Conservation (phyloP, 441 rosid genomes). For the Gossypium laxum region DNA sequence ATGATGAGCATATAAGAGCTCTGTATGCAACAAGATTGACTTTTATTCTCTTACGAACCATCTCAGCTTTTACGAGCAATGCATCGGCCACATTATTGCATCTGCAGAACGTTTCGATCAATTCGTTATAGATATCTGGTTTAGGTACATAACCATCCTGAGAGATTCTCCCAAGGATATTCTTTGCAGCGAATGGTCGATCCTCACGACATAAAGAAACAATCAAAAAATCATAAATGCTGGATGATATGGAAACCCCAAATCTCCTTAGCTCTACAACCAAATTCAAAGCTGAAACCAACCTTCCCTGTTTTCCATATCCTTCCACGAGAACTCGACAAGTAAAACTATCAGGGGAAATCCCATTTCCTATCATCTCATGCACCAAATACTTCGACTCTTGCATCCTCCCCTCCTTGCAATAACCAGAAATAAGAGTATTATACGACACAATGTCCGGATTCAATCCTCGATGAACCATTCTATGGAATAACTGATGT, state of each 20-base stretch:
- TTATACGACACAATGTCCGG: conserved; percentile 59
- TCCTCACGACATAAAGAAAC: conserved; percentile 47
- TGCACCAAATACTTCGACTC: conserved; percentile 45
- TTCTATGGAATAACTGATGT: conserved; percentile 61
- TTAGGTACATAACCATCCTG: conserved; percentile 36
- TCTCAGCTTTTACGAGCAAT: conserved; percentile 42
- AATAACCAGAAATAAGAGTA: conserved; percentile 63
- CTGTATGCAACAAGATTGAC: conserved; percentile 27
- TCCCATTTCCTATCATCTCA: conserved; percentile 55
- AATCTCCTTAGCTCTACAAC: conserved; percentile 55
- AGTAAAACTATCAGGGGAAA: conserved; percentile 49
- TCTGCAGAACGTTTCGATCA: conserved; percentile 46
- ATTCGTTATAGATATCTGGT: conserved; percentile 29
- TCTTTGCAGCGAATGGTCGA: conserved; percentile 74
- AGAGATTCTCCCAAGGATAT: conserved; percentile 36
- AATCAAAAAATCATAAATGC: conserved; percentile 41
- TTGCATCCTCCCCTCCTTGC: conserved; percentile 55
- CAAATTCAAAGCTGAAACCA: conserved; percentile 66
- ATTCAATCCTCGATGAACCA: conserved; percentile 50
- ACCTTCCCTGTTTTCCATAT: conserved; percentile 37
- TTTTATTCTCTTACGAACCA: conserved; percentile 24
- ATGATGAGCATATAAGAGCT: conserved; percentile 48
- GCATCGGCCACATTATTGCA: conserved; percentile 39
- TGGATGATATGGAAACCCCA: conserved; percentile 33
- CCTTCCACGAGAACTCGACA: conserved; percentile 53